Evolutionary conservation across 2,329 filamentous ascomycete species (phyloP).

Genomic region (Fusarium solani-melongenae): DNA sequence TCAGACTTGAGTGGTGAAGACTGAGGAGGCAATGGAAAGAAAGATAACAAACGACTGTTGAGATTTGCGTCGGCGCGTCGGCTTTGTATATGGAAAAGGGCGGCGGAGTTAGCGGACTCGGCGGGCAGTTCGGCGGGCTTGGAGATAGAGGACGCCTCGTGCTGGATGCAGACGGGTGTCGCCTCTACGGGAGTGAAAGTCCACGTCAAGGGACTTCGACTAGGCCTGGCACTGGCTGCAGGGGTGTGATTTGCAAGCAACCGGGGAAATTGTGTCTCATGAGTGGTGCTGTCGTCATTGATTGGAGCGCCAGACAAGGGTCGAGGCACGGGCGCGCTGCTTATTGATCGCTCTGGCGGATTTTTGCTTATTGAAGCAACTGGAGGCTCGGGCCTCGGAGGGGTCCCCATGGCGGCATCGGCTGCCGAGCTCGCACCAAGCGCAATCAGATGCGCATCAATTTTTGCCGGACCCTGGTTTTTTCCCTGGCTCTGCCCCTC

Average conservation of each 20-base stretch:
- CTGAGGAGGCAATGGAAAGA: slow-evolving; percentile 15
- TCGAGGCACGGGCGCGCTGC: slow-evolving; percentile 29
- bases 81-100: slow-evolving; percentile 32
- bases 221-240: background rate
- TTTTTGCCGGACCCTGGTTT: slow-evolving; percentile 5
- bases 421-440: slow-evolving; percentile 36
- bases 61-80: slow-evolving; percentile 28
- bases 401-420: slow-evolving; percentile 30
- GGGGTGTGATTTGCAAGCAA: slow-evolving; percentile 24
- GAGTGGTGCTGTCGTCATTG: slow-evolving; percentile 23
- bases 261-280: slow-evolving; percentile 36
- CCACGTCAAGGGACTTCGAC: slow-evolving; percentile 24
- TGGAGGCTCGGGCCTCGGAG: slow-evolving; percentile 30
- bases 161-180: slow-evolving; percentile 22
- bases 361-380: slow-evolving; percentile 34
- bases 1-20: slow-evolving; percentile 14
- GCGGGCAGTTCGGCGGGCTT: slow-evolving; percentile 20
- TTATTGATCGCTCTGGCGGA: slow-evolving; percentile 27
- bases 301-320: slow-evolving; percentile 42
- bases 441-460: slow-evolving; percentile 22
- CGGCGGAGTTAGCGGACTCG: slow-evolving; percentile 32
- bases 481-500: background rate
- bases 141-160: slow-evolving; percentile 32
- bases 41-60: slow-evolving; percentile 21
- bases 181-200: slow-evolving; percentile 17